Conservation (phyloP, 2,329 filamentous ascomycete genomes). For the Didymella arachidicola region DNA sequence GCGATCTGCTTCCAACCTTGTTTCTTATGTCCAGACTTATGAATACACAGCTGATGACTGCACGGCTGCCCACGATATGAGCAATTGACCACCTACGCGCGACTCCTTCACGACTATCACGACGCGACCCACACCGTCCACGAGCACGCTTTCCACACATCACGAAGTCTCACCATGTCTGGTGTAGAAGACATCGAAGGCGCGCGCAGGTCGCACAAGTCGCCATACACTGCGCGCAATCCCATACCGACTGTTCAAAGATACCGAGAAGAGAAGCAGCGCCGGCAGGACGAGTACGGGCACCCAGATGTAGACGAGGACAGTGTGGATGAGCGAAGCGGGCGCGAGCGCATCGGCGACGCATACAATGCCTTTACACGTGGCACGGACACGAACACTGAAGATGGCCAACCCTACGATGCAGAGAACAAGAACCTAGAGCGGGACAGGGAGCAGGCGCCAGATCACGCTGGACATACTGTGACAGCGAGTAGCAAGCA, state of each 20-base stretch:
- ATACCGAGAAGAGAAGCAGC: constrained; percentile 57
- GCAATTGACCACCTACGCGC: constrained; percentile 6
- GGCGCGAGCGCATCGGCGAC: constrained; percentile 48
- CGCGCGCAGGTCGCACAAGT: constrained; percentile 48
- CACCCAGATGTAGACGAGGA: constrained; percentile 31
- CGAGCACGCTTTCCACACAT: background rate
- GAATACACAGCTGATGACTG: constrained; percentile 6
- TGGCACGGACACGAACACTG: constrained; percentile 34
- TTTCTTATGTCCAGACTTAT: constrained; percentile 12
- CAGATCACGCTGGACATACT: constrained; percentile 43
- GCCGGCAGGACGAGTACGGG: constrained; percentile 48
- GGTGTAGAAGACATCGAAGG: constrained; percentile 54
- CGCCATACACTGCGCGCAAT: constrained; percentile 55
- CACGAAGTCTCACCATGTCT: constrained; percentile 41
- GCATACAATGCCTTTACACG: constrained; percentile 47
- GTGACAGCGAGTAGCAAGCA: constrained; percentile 25
- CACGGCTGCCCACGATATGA: constrained; percentile 13
- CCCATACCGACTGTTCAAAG: constrained; percentile 57
- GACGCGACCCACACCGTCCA: background rate
- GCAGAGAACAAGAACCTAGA: constrained; percentile 49
- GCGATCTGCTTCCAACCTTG: constrained; percentile 24
- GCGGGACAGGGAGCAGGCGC: constrained; percentile 37
- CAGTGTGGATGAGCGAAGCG: constrained; percentile 38
- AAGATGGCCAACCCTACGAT: constrained; percentile 42
- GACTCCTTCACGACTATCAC: background rate